Conservation (phyloP, 768 basidiomycete genomes). For the Boletus barrowsii region DNA sequence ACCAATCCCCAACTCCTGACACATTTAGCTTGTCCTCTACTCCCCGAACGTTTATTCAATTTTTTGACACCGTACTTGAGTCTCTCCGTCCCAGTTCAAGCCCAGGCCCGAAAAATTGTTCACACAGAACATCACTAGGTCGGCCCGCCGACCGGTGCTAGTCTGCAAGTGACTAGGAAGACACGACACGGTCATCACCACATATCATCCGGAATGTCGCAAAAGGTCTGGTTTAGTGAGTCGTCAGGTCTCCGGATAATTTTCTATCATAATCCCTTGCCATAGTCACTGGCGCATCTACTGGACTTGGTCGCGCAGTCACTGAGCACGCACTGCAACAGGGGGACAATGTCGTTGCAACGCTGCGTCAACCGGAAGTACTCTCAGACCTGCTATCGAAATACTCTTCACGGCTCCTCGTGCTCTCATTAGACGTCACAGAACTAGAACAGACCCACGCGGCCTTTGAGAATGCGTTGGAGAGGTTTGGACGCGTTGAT, state of each 20-base stretch:
- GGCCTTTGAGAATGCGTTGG: conserved; percentile 34
- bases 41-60: no score
- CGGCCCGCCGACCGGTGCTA: no score
- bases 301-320: conserved; percentile 38
- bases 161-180: no score
- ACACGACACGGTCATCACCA: no score
- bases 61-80: no score
- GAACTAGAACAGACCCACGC: conserved; percentile 27
- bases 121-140: no score
- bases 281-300: conserved; percentile 40
- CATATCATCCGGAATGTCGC: conserved; percentile 1
- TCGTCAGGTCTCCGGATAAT: not conserved
- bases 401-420: conserved; percentile 34
- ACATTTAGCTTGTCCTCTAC: no score
- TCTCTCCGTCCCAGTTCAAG: no score
- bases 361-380: conserved; percentile 31
- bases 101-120: no score
- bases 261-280: not conserved
- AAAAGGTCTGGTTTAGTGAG: conserved; percentile 27
- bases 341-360: conserved; percentile 43
- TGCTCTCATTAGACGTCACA: conserved; percentile 41
- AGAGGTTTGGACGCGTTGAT: conserved; percentile 41
- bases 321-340: conserved; percentile 33
- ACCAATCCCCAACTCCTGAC: no score
- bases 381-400: conserved; percentile 29